phyloP scores from a whole-genome alignment of 257 asterid species.

The Plantago elongata region DNA sequence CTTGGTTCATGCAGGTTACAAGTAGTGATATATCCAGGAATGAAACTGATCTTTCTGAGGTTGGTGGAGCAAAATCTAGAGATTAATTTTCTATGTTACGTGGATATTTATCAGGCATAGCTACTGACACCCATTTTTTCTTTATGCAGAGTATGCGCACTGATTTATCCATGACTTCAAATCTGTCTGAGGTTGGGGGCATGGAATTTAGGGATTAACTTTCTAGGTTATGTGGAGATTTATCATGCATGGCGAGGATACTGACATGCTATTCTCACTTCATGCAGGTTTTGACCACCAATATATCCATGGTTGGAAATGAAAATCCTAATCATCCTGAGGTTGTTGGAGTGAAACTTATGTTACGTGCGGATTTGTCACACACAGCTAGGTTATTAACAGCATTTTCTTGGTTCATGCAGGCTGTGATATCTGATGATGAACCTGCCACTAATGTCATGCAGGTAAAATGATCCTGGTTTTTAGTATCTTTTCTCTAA shows the following conservation, averaged over 20 bases:
- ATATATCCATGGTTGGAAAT: too few relatives aligned
- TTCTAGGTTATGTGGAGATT: too few relatives aligned
- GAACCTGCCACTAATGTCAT: background rate
- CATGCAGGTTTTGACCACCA: too few relatives aligned
- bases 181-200: slow-evolving; percentile 41
- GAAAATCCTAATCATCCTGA: too few relatives aligned
- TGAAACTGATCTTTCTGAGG: slow-evolving; percentile 36
- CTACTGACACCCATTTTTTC: too few relatives aligned
- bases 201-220: background rate
- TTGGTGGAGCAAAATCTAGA: slow-evolving; percentile 15
- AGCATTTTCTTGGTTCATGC: slow-evolving; percentile 6
- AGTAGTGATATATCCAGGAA: too few relatives aligned
- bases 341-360: background rate
- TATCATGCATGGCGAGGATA: too few relatives aligned
- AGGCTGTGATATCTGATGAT: background rate
- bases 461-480: slow-evolving; percentile 1
- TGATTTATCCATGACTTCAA: background rate
- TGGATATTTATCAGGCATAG: too few relatives aligned
- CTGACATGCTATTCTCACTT: too few relatives aligned
- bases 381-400: background rate
- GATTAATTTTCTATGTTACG: too few relatives aligned
- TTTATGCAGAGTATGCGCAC: too few relatives aligned
- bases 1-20: too few relatives aligned
- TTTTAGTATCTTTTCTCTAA: background rate
- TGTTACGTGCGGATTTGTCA: background rate